Evolutionary conservation across 2,329 filamentous ascomycete genomes (phyloP), one percentile per base, ranked within the genome.

Genomic region (Botryotinia narcissicola): DNA sequence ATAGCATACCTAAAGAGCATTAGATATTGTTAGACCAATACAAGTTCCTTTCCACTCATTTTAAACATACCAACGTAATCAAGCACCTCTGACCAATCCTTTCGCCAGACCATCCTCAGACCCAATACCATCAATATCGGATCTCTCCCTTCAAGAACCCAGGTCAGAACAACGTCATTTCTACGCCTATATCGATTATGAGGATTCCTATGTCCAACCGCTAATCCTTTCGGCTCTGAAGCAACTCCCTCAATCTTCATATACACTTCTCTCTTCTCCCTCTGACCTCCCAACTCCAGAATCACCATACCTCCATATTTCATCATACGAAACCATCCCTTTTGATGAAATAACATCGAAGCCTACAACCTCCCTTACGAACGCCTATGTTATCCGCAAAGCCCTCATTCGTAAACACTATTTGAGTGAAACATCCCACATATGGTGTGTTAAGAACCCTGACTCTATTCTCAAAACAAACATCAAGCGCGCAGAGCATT

Each of bases 391-490:
- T 80, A 97, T 98, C 81, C 92, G 96, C 79, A 98, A 98, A 85
- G 96, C 96, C 0, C 86, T 99, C 32, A 98, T 98, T 78, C 90
- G 96, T 74, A 99, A 99, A 83, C 96, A 99, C 82, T 98, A 96
- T 81, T 87, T 99, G 4, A 91, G 92, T 5, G 89, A 91, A 32
- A 98, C 95, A 0, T 89, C 97, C 35, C 88, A 92, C 64, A 91
- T 93, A 80, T 98, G 95, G 94, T 85, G 93, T 8, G 90, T 91
- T 57, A 99, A 99, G 82, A 87, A 96, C 78, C 94, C 95, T 0
- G 82, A 86, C 0, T 93, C 91, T 16, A 82, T 91, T 8, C 85
- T 99, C 20, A 86, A 84, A 73, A 84, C 84, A 1, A 92, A 96
- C 79, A 89, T 97, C 72, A 93, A 93, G 81, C 88, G 91, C 2